phyloP scores from a whole-genome alignment of 139 green algal genomes.

The Chlamydomonas incerta region DNA sequence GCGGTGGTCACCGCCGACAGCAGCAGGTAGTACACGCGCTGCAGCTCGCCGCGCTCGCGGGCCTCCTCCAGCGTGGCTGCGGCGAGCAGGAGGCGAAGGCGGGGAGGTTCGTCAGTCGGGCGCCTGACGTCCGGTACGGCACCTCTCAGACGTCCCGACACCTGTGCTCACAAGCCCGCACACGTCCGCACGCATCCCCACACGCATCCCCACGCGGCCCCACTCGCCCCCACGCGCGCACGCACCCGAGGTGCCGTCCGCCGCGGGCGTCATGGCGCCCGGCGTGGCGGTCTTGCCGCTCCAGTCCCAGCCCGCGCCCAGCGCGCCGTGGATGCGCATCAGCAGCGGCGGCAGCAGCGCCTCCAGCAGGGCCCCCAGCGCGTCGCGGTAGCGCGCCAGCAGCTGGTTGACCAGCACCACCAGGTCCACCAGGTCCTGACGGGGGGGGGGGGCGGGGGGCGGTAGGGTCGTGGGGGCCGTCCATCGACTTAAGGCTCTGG shows the following conservation, averaged over 20 bases:
- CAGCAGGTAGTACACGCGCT: slow-evolving; percentile 82
- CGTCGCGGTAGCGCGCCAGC: slow-evolving; percentile 67
- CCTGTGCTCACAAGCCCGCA: too few species aligned
- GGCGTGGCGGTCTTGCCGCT: slow-evolving; percentile 57
- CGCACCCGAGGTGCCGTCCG: slow-evolving; percentile 14
- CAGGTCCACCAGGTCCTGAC: slow-evolving; percentile 71
- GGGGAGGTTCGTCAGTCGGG: too few species aligned
- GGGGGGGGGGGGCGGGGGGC: too few species aligned
- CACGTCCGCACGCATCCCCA: too few species aligned
- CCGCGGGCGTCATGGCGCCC: slow-evolving; percentile 8
- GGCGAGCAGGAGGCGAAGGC: too few species aligned
- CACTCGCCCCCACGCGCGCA: too few species aligned
- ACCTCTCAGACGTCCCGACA: too few species aligned
- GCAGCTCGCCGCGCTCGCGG: slow-evolving; percentile 80
- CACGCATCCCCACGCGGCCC: too few species aligned
- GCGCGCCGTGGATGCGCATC: slow-evolving; percentile 64
- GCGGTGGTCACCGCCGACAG: slow-evolving; percentile 62
- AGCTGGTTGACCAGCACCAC: slow-evolving; percentile 83
- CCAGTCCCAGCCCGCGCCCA: slow-evolving; percentile 86
- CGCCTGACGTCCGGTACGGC: too few species aligned
- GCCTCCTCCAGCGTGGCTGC: slow-evolving; percentile 74
- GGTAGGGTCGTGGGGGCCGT: too few species aligned
- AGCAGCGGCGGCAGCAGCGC: slow-evolving; percentile 69
- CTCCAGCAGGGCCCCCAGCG: slow-evolving; percentile 63
- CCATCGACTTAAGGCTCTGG: too few species aligned